phyloP scores from a whole-genome alignment of 768 basidiomycete genomes.

The Leccinum boreale region DNA sequence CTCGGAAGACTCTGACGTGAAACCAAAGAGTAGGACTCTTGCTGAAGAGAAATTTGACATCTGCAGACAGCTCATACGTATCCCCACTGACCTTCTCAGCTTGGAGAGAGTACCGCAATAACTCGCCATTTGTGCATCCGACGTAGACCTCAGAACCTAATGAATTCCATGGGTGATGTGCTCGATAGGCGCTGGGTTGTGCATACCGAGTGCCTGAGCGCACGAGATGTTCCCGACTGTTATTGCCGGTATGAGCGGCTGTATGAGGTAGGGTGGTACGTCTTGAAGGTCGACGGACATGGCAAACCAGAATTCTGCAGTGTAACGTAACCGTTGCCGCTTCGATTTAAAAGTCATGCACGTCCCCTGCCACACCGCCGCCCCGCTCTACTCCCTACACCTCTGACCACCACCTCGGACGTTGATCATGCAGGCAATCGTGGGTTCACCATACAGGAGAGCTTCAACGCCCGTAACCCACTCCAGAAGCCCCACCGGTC shows the following conservation, averaged over 20 bases:
- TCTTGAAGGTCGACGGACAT: constrained; percentile 35
- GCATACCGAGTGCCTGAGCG: constrained; percentile 57
- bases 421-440: constrained; percentile 13
- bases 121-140: constrained; percentile 80
- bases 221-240: constrained; percentile 32
- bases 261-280: constrained; percentile 61
- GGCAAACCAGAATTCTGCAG: constrained; percentile 6
- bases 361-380: not conserved
- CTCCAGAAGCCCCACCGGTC: constrained; percentile 10
- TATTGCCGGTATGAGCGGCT: constrained; percentile 42
- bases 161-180: constrained; percentile 1
- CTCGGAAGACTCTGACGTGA: constrained; percentile 69
- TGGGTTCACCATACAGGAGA: constrained; percentile 16
- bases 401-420: not conserved
- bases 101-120: constrained; percentile 76
- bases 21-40: constrained; percentile 61
- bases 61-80: not conserved
- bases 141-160: constrained; percentile 83
- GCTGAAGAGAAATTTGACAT: constrained; percentile 28
- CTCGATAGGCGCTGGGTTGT: not conserved
- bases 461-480: constrained; percentile 18
- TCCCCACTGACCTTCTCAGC: constrained; percentile 45
- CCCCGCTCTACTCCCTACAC: constrained; percentile 5
- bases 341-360: constrained; percentile 17
- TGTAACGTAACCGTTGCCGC: constrained; percentile 12